Percentiles rank a stretch among this genome's conserved stretches.
Conservation (phyloP, 2,329 filamentous ascomycete genomes). For the Hymenoscyphus scutula region DNA sequence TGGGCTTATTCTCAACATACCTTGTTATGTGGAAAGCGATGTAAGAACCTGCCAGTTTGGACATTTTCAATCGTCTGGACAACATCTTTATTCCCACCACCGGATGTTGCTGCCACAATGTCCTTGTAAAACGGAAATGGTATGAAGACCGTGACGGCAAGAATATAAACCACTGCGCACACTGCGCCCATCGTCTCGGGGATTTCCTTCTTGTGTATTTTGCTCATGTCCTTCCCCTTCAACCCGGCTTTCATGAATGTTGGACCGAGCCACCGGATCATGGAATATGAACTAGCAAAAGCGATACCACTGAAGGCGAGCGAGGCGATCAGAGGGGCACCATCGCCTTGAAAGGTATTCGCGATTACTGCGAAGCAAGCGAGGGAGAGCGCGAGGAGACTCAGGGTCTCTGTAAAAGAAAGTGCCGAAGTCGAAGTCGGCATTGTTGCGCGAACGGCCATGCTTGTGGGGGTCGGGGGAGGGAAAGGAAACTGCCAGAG, state of each 20-base stretch:
- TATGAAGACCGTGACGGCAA: slow-evolving; percentile 87
- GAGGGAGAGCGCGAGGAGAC: slow-evolving; percentile 60
- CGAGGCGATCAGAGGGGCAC: slow-evolving; percentile 84
- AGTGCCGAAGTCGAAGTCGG: slow-evolving; percentile 39
- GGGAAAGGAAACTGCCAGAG: slow-evolving; percentile 2
- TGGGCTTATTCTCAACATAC: slow-evolving; percentile 43
- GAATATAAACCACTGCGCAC: slow-evolving; percentile 86
- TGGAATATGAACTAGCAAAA: slow-evolving; percentile 76
- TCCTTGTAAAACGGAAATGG: slow-evolving; percentile 98
- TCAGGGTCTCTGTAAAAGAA: slow-evolving; percentile 51
- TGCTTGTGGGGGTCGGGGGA: slow-evolving; percentile 7
- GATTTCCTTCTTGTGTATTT: slow-evolving; percentile 70
- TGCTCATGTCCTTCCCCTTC: slow-evolving; percentile 87
- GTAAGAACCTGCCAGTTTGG: slow-evolving; percentile 79
- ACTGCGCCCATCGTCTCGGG: slow-evolving; percentile 96
- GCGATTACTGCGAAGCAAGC: slow-evolving; percentile 71
- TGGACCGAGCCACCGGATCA: slow-evolving; percentile 91
- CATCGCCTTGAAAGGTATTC: slow-evolving; percentile 78
- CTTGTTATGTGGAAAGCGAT: slow-evolving; percentile 93
- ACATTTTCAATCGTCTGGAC: slow-evolving; percentile 45
- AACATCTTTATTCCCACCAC: slow-evolving; percentile 86
- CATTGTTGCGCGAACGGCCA: slow-evolving; percentile 17
- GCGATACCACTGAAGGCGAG: slow-evolving; percentile 82
- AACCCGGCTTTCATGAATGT: slow-evolving; percentile 86
- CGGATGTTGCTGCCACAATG: slow-evolving; percentile 91